Percentiles rank a stretch among this genome's conserved stretches.
These are phyloP conservation scores for Neofusicoccum laricinum DNA, from an alignment of 2,329 filamentous ascomycete genomes.

Conservation along the genomic window DNA sequence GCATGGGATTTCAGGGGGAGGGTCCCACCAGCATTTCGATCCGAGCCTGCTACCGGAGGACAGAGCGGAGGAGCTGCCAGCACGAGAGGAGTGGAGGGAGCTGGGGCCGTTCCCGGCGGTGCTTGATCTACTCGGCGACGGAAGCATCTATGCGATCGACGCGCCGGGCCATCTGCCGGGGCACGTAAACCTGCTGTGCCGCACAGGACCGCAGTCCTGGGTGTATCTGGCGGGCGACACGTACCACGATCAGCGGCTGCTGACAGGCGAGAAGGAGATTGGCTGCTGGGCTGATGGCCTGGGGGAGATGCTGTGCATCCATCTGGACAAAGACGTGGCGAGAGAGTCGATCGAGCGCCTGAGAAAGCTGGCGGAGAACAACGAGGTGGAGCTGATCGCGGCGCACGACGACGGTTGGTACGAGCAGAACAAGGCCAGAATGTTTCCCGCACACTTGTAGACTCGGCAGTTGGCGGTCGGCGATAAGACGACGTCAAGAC, in stretches of 20 bases:
- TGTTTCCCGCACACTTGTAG: slow-evolving; percentile 30
- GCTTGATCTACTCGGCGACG: slow-evolving; percentile 49
- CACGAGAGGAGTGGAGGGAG: slow-evolving; percentile 38
- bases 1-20: slow-evolving; percentile 19
- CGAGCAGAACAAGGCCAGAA: slow-evolving; percentile 34
- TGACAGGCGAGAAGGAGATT: slow-evolving; percentile 52
- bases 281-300: slow-evolving; percentile 49
- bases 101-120: slow-evolving; percentile 44
- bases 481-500: too few species aligned
- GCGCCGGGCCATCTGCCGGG: slow-evolving; percentile 52
- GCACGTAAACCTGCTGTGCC: slow-evolving; percentile 50
- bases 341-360: slow-evolving; percentile 43
- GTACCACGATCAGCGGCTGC: slow-evolving; percentile 52
- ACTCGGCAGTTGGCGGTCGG: background rate
- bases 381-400: slow-evolving; percentile 50
- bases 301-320: slow-evolving; percentile 49
- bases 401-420: slow-evolving; percentile 52
- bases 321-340: slow-evolving; percentile 48
- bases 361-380: slow-evolving; percentile 32
- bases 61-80: slow-evolving; percentile 45
- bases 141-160: slow-evolving; percentile 47
- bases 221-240: slow-evolving; percentile 53
- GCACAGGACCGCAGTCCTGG: slow-evolving; percentile 40
- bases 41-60: slow-evolving; percentile 40
- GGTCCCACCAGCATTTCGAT: slow-evolving; percentile 40